These are phyloP conservation scores for Parsonsia alboflavescens DNA, from an alignment of 257 asterid species.

Conservation along the genomic window DNA sequence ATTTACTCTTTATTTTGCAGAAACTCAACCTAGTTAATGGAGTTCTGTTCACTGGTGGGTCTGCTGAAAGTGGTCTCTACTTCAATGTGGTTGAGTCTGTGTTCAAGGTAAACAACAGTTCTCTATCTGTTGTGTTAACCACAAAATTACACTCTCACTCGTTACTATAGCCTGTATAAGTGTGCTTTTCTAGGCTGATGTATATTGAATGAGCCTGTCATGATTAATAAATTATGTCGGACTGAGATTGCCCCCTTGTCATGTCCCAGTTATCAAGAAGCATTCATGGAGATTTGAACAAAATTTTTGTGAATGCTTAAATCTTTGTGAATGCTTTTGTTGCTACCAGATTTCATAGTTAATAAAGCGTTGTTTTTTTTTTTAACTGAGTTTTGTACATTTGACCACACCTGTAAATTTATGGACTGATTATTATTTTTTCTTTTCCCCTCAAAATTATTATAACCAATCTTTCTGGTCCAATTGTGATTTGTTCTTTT, in stretches of 20 bases:
- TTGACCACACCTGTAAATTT: background rate
- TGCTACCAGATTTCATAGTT: background rate
- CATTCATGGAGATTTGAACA: background rate
- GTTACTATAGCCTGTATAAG: background rate
- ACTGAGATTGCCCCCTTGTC: background rate
- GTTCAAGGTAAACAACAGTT: slow-evolving; percentile 53
- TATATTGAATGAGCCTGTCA: background rate
- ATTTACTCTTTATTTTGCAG: slow-evolving; percentile 56
- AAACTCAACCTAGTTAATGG: slow-evolving; percentile 87
- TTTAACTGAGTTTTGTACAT: background rate
- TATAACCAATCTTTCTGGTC: background rate
- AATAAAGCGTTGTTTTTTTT: background rate
- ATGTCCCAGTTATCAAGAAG: background rate
- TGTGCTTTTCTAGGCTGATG: background rate
- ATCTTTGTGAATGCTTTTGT: background rate
- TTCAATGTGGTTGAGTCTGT: slow-evolving; percentile 53
- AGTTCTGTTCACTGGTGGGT: slow-evolving; percentile 87
- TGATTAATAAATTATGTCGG: background rate
- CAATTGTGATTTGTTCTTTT: slow-evolving; percentile 15
- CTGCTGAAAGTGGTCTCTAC: slow-evolving; percentile 71
- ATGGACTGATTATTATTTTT: background rate
- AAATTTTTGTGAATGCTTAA: background rate
- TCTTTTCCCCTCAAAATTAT: no score
- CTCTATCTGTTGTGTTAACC: background rate
- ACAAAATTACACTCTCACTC: background rate